phyloP scores from a whole-genome alignment of 768 basidiomycete species.

The Gymnopilus dilepis region DNA sequence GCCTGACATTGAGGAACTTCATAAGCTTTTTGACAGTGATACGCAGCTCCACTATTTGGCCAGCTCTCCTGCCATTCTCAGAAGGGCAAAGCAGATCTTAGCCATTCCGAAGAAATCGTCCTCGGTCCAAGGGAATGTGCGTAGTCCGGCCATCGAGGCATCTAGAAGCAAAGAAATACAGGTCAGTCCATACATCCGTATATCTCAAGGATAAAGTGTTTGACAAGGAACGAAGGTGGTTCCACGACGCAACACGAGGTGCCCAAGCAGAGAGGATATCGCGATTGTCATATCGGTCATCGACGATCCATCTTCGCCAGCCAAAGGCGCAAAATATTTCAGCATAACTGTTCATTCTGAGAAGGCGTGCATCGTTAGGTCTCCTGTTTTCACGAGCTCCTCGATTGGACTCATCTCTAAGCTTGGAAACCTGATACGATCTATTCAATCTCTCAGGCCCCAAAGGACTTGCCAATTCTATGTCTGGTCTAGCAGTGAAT shows the following conservation, averaged over 20 bases:
- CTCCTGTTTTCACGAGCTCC: conserved; percentile 31
- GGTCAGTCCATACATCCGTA: conserved; percentile 28
- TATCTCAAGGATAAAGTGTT: background rate
- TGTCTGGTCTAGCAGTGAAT: too few species aligned
- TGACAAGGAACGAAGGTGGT: conserved; percentile 37
- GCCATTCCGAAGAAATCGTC: conserved; percentile 34
- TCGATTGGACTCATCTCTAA: conserved; percentile 38
- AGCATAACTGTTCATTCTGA: conserved; percentile 39
- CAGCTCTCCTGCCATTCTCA: conserved; percentile 40
- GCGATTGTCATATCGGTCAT: conserved; percentile 48
- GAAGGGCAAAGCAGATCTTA: conserved; percentile 45
- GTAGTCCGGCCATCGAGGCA: conserved; percentile 47
- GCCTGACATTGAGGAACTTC: conserved; percentile 57
- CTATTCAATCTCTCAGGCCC: conserved; percentile 18
- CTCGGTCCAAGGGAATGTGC: conserved; percentile 5
- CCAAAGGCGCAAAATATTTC: conserved; percentile 38
- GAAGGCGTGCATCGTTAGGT: conserved; percentile 16
- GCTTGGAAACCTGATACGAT: conserved; percentile 41
- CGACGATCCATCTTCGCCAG: conserved; percentile 43
- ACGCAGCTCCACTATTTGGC: conserved; percentile 37
- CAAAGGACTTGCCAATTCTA: conserved; percentile 46
- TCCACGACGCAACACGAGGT: conserved; percentile 46
- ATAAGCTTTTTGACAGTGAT: conserved; percentile 37
- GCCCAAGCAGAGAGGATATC: conserved; percentile 50
- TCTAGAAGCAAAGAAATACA: conserved; percentile 38